Evolutionary conservation across 768 basidiomycete genomes (phyloP), one percentile per base, ranked within the genome.

Genomic region (Pleurotus sapidus): DNA sequence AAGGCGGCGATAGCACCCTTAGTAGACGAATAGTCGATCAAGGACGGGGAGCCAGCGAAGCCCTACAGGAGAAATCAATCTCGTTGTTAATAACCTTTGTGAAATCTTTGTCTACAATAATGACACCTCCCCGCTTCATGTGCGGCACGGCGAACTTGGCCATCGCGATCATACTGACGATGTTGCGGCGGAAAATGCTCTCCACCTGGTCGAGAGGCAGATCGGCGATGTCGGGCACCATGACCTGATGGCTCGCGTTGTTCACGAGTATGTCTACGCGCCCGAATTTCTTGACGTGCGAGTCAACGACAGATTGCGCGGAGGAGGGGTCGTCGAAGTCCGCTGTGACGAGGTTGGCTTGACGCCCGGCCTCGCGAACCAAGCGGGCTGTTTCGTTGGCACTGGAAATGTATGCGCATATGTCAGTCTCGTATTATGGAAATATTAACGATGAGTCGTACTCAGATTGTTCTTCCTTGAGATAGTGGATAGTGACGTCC

Each of bases 1-100:
- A 86, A 86, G 11, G 78, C 70, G 5, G 80, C 64, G 62, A 86
- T 84, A 4, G 81, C 83, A 3, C 83, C 84, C 68, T 88, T 87
- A 6, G 86, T 87, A 1, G 79, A 63, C 5, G 78, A 77, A 69
- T 84, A 84, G 66, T 84, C 82, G 34, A 70, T 69, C 68, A 42
- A 9, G 2, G 24, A 11, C 7, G 17, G 30, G 23, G 55, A 59
- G 17, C 50, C 38, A 17, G 37, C 30, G 42, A 72, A 57, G 69
- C 72, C 42, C 51, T 39, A 20, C 12, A 20, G 20, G 24, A 46
- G 17, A 63, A 63, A 23, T 58, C 4, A 34, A 7, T 34, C 9
- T 34, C 9, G 11, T 34, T 11, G 30, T 11, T 34, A 3, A 11
- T 34, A 3, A 3, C 30, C 11, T 34, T 11, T 11, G 30, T 34